Conservation (phyloP, 1,139 yeast species). For the Yamadazyma sp. region DNA sequence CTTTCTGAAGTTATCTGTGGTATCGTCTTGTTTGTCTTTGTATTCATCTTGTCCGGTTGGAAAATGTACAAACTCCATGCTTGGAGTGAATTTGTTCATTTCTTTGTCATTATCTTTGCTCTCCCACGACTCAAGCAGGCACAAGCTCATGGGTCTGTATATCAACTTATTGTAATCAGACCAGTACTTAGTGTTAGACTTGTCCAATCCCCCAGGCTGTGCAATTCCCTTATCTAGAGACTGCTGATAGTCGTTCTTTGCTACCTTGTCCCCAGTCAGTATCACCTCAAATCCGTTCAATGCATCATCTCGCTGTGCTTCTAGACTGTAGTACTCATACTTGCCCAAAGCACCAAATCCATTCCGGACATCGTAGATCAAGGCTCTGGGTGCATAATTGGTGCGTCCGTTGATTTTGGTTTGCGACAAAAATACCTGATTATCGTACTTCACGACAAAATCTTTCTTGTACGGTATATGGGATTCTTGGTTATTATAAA, state of each 20-base stretch:
- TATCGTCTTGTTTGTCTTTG: conserved; percentile 40
- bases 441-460: conserved; percentile 27
- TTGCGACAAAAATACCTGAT: conserved; percentile 30
- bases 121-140: conserved; percentile 57
- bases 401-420: conserved; percentile 43
- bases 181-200: conserved; percentile 64
- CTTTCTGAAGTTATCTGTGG: conserved; percentile 48
- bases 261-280: conserved; percentile 13
- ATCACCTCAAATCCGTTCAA: conserved; percentile 15
- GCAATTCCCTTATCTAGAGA: conserved; percentile 54
- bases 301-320: conserved; percentile 1
- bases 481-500: conserved; percentile 76
- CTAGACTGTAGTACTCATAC: conserved; percentile 45
- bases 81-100: conserved; percentile 32
- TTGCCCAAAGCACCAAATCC: conserved; percentile 65
- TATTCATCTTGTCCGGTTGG: conserved; percentile 33
- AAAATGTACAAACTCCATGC: conserved; percentile 27
- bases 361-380: conserved; percentile 72
- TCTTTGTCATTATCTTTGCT: conserved; percentile 11
- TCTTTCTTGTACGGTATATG: conserved; percentile 53
- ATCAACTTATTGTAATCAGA: conserved; percentile 74
- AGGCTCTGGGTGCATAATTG: conserved; percentile 77
- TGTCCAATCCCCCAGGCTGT: conserved; percentile 29
- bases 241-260: conserved; percentile 58
- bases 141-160: conserved; percentile 61